Conservation (phyloP, 176 grass and related monocot species). For the Ensete ventricosum region DNA sequence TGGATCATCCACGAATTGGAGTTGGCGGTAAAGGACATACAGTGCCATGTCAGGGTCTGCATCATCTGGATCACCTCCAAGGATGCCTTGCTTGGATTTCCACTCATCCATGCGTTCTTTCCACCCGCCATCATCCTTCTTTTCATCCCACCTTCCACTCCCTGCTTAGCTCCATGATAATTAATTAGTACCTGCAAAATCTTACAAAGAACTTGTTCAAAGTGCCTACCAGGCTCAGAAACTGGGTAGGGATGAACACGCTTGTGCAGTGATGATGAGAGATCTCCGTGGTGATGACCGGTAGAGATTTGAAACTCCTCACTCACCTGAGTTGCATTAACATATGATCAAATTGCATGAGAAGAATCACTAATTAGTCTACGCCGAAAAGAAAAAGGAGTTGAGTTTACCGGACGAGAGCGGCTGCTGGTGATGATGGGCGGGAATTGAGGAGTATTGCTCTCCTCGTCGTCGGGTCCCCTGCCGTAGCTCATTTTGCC, state of each 20-base stretch:
- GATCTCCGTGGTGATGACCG: conserved; percentile 44
- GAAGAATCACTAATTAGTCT: background rate
- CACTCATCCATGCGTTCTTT: conserved; percentile 99
- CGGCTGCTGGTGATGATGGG: conserved; percentile 78
- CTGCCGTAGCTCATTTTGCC: conserved; percentile 46
- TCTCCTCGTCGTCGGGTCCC: conserved; percentile 33
- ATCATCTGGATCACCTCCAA: conserved; percentile 61
- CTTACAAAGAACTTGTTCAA: background rate
- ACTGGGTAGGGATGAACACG: conserved; percentile 86
- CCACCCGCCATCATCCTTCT: conserved; percentile 76
- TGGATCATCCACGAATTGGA: too few relatives aligned
- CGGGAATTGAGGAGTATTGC: conserved; percentile 53
- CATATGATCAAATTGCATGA: background rate
- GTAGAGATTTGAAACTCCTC: conserved; percentile 56
- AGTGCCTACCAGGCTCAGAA: conserved; percentile 65
- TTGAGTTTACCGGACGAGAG: conserved; percentile 57
- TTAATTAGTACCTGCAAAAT: background rate
- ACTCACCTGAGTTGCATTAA: conserved; percentile 52
- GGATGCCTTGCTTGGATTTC: conserved; percentile 81
- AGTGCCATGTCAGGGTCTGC: conserved; percentile 74
- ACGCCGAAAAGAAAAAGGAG: background rate
- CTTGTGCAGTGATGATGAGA: conserved; percentile 77
- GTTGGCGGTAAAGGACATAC: conserved; percentile 19
- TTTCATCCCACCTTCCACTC: conserved; percentile 78
- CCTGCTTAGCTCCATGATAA: conserved; percentile 22